Base-by-base conservation (phyloP, 2,329 filamentous ascomycete species). In the Neonectria ditissima region DNA sequence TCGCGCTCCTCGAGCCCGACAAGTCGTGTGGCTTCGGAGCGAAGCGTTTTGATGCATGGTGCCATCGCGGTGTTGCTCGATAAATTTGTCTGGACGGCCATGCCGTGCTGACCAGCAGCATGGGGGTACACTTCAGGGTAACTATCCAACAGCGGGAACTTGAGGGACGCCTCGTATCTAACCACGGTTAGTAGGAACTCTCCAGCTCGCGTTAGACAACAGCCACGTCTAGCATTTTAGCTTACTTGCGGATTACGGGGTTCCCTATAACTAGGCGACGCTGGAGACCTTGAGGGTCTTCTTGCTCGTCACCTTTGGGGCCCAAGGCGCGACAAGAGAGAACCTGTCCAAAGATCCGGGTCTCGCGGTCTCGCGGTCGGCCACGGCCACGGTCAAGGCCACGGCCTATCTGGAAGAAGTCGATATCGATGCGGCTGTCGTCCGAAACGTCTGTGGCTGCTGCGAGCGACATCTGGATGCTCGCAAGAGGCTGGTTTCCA, bases 1-100 rank as follows among this genome's bases (percentile, higher is more conserved):
- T 99, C 96, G 44, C 95, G 86, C 74, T 98, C 94, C 63, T 97
- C 93, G 3, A 95, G 72, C 0, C 84, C 83, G 16, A 94, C 83
- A 11, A 87, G 84, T 65, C 89, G 86, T 16, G 86, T 80, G 13
- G 91, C 89, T 13, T 91, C 83, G 22, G 84, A 80, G 69, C 92
- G 88, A 28, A 97, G 79, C 2, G 80, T 77, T 74, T 90, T 91
- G 48, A 97, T 82, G 34, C 88, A 86, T 20, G 86, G 82, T 13
- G 89, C 89, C n/a, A 97, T 89, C 7, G 86, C 85, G 11, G 92
- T 90, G 57, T 93, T 92, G 0, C 92, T 93, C 3, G 91, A 91
- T 51, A 98, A 80, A 2, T 89, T 84, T 47, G 88, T 86, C 45
- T 80, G 82, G 30, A 89, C 76, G 63, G 75, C 73, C 62, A 83